Conservation (phyloP, 768 basidiomycete genomes). For the Collybiopsis luxurians region DNA sequence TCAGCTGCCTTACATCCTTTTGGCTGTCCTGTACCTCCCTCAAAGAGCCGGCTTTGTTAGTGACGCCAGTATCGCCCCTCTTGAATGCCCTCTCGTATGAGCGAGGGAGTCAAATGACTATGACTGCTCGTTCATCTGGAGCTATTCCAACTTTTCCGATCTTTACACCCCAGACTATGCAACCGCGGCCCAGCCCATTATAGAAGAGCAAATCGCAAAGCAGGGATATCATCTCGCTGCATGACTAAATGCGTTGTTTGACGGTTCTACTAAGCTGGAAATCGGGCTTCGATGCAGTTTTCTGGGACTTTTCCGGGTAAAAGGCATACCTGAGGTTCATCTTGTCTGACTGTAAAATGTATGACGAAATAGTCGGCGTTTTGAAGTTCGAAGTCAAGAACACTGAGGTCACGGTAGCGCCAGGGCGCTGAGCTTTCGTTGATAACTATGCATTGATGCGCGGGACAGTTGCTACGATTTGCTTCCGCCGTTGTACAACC, state of each 20-base stretch:
- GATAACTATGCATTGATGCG: too few relatives aligned
- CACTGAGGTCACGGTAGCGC: too few relatives aligned
- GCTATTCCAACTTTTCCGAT: slow-evolving; percentile 35
- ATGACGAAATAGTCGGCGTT: too few relatives aligned
- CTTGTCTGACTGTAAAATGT: too few relatives aligned
- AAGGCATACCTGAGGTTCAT: too few relatives aligned
- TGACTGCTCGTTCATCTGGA: slow-evolving; percentile 46
- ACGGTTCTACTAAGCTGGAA: slow-evolving; percentile 29
- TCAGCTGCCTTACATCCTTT: slow-evolving; percentile 21
- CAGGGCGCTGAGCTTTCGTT: too few relatives aligned
- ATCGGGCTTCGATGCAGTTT: too few relatives aligned
- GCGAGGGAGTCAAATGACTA: slow-evolving; percentile 42
- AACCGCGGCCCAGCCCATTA: slow-evolving; percentile 31
- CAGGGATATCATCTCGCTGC: slow-evolving; percentile 47
- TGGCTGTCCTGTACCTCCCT: slow-evolving; percentile 42
- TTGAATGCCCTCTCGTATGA: slow-evolving; percentile 48
- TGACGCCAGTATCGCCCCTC: slow-evolving; percentile 29
- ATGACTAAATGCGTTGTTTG: slow-evolving; percentile 49
- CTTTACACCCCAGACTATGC: slow-evolving; percentile 43
- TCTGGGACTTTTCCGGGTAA: too few relatives aligned
- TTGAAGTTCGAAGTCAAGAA: too few relatives aligned
- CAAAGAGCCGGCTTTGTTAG: slow-evolving; percentile 24
- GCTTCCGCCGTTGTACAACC: too few relatives aligned
- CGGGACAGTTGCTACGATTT: too few relatives aligned
- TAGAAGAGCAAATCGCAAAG: slow-evolving; percentile 45